These are phyloP conservation scores for Paramyrothecium roridum DNA, from an alignment of 2,329 filamentous ascomycete species.

Conservation along the genomic window DNA sequence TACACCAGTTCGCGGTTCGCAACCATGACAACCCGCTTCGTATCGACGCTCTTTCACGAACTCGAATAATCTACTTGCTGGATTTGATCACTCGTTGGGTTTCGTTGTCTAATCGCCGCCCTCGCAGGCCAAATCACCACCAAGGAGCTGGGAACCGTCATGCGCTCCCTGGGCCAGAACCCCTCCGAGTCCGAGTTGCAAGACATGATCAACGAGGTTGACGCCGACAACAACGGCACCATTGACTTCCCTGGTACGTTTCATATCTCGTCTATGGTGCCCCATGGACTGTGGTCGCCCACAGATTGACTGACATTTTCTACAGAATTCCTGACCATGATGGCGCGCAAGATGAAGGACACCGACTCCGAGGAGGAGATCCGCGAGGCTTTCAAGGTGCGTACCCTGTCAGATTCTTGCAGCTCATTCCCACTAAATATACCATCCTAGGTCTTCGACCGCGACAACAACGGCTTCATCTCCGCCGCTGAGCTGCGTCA, in stretches of 20 bases:
- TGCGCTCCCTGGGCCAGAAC: conserved; percentile 88
- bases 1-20: conserved; percentile 6
- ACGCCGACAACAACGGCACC: conserved; percentile 89
- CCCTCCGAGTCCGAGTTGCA: conserved; percentile 86
- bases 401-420: not conserved
- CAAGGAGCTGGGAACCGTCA: conserved; percentile 86
- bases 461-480: conserved; percentile 90
- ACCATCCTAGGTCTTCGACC: conserved; percentile 65
- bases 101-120: not conserved
- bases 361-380: conserved; percentile 91
- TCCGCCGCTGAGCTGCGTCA: conserved; percentile 84
- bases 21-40: conserved; percentile 9
- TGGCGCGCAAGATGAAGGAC: conserved; percentile 93
- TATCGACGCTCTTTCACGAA: not conserved
- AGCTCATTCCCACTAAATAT: not conserved
- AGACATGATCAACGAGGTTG: conserved; percentile 93
- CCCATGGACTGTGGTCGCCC: not conserved
- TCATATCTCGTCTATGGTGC: not conserved
- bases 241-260: conserved; percentile 83
- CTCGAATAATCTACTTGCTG: not conserved
- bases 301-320: conserved; percentile 12
- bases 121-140: conserved; percentile 80
- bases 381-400: conserved; percentile 81
- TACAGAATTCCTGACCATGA: conserved; percentile 86
- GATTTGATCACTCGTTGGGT: not conserved